Evolutionary conservation across 2,329 filamentous ascomycete genomes (phyloP).

Genomic region (Penicillium sp.): DNA sequence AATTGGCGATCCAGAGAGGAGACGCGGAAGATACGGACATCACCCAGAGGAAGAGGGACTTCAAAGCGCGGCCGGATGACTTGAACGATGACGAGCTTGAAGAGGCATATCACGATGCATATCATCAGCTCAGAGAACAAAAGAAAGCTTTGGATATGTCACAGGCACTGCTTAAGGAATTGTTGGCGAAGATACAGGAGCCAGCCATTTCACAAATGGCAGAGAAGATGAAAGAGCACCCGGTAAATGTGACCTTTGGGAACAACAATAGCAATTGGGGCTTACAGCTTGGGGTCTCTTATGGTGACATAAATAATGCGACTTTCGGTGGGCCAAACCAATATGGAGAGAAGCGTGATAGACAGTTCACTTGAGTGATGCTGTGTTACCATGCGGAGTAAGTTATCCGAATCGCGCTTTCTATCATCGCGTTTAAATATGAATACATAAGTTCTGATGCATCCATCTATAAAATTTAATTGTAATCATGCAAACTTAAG

Average conservation of each 20-base stretch:
- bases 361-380: not conserved
- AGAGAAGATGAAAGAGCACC: not conserved
- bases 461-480: not conserved
- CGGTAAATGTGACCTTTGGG: not conserved
- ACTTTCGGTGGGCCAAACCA: not conserved
- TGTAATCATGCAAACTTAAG: slow-evolving; percentile 30
- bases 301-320: not conserved
- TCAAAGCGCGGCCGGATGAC: too few species aligned
- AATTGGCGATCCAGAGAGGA: not conserved
- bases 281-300: not conserved
- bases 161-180: not conserved
- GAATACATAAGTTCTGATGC: not conserved
- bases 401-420: not conserved
- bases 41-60: not conserved
- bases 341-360: not conserved
- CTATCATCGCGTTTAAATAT: not conserved
- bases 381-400: not conserved
- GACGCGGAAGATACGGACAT: not conserved
- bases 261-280: not conserved
- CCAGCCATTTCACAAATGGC: not conserved
- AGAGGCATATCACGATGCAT: too few species aligned
- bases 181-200: slow-evolving; percentile 4
- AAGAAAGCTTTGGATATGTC: slow-evolving; percentile 1
- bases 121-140: not conserved
- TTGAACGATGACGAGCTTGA: too few species aligned